Conservation (phyloP, 306 rosid species). For the Glycine latifolia region DNA sequence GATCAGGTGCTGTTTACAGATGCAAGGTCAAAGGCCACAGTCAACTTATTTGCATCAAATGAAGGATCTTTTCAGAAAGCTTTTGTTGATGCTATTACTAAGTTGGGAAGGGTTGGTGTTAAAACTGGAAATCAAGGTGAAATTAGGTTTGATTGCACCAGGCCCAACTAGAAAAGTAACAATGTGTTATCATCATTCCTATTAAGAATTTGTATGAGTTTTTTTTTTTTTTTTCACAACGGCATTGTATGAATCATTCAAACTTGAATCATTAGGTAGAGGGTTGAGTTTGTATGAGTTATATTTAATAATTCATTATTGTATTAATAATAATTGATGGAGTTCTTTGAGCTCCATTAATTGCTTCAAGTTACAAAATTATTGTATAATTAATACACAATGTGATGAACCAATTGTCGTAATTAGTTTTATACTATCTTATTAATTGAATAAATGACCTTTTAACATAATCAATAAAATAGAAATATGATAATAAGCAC, state of each 20-base stretch:
- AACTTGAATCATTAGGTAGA: no score
- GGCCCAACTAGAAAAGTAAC: constrained; percentile 44
- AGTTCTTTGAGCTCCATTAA: constrained; percentile 23
- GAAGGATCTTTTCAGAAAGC: constrained; percentile 61
- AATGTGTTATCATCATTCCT: no score
- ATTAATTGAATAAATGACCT: no score
- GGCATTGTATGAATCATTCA: no score
- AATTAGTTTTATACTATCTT: no score
- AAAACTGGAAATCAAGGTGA: constrained; percentile 77
- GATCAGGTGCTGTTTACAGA: constrained; percentile 76
- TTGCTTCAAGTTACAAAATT: neutral
- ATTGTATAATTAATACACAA: no score
- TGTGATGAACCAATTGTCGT: no score
- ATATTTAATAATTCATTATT: constrained; percentile 35
- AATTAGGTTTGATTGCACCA: constrained; percentile 68
- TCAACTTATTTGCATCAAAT: constrained; percentile 72
- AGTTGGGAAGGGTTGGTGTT: constrained; percentile 79
- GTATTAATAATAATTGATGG: constrained; percentile 27
- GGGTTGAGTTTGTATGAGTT: neutral
- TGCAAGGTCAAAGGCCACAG: constrained; percentile 68
- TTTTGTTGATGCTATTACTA: constrained; percentile 74
- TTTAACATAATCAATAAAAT: no score
- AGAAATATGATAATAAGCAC: no score
- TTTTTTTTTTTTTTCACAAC: no score
- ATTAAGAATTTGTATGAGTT: no score